These are phyloP conservation scores for Arabidopsis suecica DNA, from an alignment of 345 rosid species.

Conservation along the genomic window DNA sequence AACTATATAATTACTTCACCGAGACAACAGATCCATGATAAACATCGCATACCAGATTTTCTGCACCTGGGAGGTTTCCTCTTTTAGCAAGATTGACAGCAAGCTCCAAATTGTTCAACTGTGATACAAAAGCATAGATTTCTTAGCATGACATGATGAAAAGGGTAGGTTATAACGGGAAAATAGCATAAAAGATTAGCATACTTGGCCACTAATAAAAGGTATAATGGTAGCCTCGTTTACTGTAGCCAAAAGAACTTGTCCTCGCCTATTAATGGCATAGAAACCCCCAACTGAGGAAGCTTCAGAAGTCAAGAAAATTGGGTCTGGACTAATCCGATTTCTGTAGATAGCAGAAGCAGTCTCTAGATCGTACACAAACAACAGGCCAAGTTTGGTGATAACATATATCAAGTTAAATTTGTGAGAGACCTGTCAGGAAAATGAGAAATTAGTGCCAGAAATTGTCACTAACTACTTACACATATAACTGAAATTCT, in stretches of 20 bases:
- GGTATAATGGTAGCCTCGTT: constrained; percentile 95
- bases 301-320: constrained; percentile 97
- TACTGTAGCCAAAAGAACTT: constrained; percentile 85
- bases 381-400: constrained; percentile 95
- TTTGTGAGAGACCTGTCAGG: constrained; percentile 89
- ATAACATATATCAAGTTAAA: constrained; percentile 89
- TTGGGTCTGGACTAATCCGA: constrained; percentile 98
- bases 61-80: constrained; percentile 99
- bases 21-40: constrained; percentile 13
- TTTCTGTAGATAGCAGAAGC: constrained; percentile 98
- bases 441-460: constrained; percentile 24
- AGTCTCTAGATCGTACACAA: constrained; percentile 98
- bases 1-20: constrained; percentile 23
- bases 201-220: constrained; percentile 96
- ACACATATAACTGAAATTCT: constrained; percentile 6
- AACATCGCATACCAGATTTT: constrained; percentile 78
- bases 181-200: constrained; percentile 39
- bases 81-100: constrained; percentile 98
- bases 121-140: constrained; percentile 40
- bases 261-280: constrained; percentile 90
- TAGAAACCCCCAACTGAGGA: constrained; percentile 90
- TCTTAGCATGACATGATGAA: constrained; percentile 24
- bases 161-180: constrained; percentile 20
- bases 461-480: constrained; percentile 12
- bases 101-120: constrained; percentile 97